Evolutionary conservation across 441 rosid species (phyloP).

Genomic region (Aquilaria agallochum): DNA sequence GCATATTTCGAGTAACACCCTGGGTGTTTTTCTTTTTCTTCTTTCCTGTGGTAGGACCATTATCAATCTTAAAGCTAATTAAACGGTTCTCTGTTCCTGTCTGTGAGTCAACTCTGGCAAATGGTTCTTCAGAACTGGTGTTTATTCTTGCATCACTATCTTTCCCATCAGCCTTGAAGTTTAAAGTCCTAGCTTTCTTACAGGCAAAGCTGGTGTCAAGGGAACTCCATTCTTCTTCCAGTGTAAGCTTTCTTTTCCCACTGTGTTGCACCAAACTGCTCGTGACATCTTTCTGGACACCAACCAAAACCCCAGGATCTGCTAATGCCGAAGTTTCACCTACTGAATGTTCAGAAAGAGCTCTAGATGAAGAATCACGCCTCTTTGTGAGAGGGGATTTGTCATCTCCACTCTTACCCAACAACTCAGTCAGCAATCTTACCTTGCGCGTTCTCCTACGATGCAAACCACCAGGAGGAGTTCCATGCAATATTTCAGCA

Average conservation of each 20-base stretch:
- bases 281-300: slow-evolving; percentile 24
- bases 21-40: slow-evolving; percentile 45
- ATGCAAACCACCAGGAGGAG: slow-evolving; percentile 35
- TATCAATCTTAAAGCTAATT: slow-evolving; percentile 36
- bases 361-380: slow-evolving; percentile 32
- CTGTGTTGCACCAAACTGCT: slow-evolving; percentile 30
- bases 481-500: slow-evolving; percentile 30
- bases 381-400: slow-evolving; percentile 16
- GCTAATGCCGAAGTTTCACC: slow-evolving; percentile 24
- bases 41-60: slow-evolving; percentile 32
- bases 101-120: slow-evolving; percentile 24
- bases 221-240: slow-evolving; percentile 37
- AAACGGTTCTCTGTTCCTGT: slow-evolving; percentile 27
- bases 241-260: slow-evolving; percentile 55
- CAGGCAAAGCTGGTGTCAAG: slow-evolving; percentile 29
- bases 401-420: slow-evolving; percentile 39
- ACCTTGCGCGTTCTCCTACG: slow-evolving; percentile 67
- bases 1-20: slow-evolving; percentile 29
- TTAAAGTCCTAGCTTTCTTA: slow-evolving; percentile 27
- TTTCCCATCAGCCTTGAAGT: slow-evolving; percentile 31
- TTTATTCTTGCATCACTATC: slow-evolving; percentile 26
- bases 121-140: slow-evolving; percentile 35
- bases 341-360: slow-evolving; percentile 24
- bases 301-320: slow-evolving; percentile 18
- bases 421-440: slow-evolving; percentile 69